Percentiles rank a stretch among this genome's conserved stretches.
phyloP scores from a whole-genome alignment of 805 yeast genomes.

The Ogataea henricii region DNA sequence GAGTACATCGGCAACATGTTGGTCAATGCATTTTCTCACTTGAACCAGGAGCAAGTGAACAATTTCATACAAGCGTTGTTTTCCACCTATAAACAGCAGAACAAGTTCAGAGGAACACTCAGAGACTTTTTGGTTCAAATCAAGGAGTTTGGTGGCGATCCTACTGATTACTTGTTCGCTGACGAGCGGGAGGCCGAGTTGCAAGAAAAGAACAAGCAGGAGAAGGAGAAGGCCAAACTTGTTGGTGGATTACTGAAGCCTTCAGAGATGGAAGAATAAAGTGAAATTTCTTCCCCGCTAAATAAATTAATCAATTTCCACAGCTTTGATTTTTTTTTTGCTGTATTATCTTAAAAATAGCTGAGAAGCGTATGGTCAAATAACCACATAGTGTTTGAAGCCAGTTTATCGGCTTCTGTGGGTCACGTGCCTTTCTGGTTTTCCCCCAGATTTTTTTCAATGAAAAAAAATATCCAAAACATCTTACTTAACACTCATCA shows the following conservation, averaged over 20 bases:
- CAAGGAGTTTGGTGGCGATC: slow-evolving; percentile 93
- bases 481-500: too few relatives aligned
- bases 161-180: slow-evolving; percentile 90
- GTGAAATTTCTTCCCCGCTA: not conserved
- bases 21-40: slow-evolving; percentile 87
- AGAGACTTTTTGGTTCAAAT: slow-evolving; percentile 97
- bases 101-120: slow-evolving; percentile 76
- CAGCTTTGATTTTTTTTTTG: not conserved
- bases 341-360: too few relatives aligned
- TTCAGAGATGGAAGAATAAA: slow-evolving; percentile 80
- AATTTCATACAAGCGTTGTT: slow-evolving; percentile 80
- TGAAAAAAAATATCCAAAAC: too few relatives aligned
- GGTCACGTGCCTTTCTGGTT: too few relatives aligned
- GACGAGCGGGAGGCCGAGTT: slow-evolving; percentile 86
- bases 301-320: not conserved
- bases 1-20: slow-evolving; percentile 82
- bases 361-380: too few relatives aligned
- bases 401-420: too few relatives aligned
- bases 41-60: slow-evolving; percentile 78
- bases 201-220: slow-evolving; percentile 64
- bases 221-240: slow-evolving; percentile 78
- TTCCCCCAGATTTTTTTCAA: too few relatives aligned
- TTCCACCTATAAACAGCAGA: slow-evolving; percentile 68
- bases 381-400: too few relatives aligned
- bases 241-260: slow-evolving; percentile 96